Conservation (phyloP, 768 basidiomycete species). For the Mycena metata region DNA sequence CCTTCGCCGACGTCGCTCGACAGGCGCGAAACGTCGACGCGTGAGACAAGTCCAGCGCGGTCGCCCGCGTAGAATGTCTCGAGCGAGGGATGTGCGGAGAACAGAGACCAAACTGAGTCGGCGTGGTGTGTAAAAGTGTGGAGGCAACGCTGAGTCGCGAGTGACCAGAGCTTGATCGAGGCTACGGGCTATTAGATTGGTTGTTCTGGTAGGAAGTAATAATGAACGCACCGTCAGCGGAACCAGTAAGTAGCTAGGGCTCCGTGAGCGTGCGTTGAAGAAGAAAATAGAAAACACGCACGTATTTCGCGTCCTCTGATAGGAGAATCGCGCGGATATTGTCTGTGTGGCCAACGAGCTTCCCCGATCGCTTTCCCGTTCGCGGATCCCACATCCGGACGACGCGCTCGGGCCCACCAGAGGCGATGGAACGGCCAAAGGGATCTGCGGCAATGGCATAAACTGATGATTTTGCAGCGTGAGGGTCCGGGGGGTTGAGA, state of each 20-base stretch:
- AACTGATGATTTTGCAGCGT: conserved; percentile 75
- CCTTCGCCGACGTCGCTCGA: conserved; percentile 85
- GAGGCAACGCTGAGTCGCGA: conserved; percentile 87
- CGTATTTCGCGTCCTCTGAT: conserved; percentile 92
- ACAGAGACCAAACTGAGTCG: conserved; percentile 94
- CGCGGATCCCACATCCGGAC: conserved; percentile 95
- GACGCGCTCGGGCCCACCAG: conserved; percentile 93
- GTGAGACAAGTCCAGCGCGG: conserved; percentile 88
- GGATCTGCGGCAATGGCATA: conserved; percentile 88
- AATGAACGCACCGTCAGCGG: conserved; percentile 72
- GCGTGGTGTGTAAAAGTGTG: conserved; percentile 98
- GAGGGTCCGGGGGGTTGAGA: conserved; percentile 75
- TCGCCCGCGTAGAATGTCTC: conserved; percentile 96
- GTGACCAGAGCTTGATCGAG: conserved; percentile 95
- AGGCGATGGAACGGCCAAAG: conserved; percentile 84
- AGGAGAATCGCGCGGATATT: conserved; percentile 93
- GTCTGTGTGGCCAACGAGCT: conserved; percentile 97
- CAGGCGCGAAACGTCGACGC: conserved; percentile 88
- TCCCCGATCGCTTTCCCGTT: conserved; percentile 81
- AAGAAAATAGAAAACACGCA: conserved; percentile 55
- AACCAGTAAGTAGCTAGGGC: conserved; percentile 82
- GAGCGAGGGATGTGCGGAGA: conserved; percentile 88
- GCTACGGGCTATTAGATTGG: conserved; percentile 49
- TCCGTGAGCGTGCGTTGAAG: conserved; percentile 24
- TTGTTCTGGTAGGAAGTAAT: conserved; percentile 36